phyloP scores from a whole-genome alignment of 495 filamentous ascomycete genomes.

The Aspergillus haitiensis region DNA sequence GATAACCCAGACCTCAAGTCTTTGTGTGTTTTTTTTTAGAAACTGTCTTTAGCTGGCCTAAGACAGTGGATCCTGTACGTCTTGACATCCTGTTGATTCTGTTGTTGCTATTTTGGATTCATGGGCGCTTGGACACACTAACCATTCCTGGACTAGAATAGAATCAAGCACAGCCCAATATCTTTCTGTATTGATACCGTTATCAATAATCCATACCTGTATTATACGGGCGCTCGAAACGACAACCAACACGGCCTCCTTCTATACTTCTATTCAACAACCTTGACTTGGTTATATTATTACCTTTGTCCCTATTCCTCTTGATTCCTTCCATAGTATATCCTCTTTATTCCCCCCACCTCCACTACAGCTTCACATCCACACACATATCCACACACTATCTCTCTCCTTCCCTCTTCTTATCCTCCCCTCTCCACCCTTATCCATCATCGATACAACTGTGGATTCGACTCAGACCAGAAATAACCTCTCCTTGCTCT shows the following conservation, averaged over 20 bases:
- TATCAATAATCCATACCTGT: not conserved
- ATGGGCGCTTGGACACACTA: not conserved
- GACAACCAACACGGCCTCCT: not conserved
- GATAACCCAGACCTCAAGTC: not conserved
- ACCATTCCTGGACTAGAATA: not conserved
- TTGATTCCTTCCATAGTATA: not conserved
- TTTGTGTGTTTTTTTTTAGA: not conserved
- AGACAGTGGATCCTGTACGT: not conserved
- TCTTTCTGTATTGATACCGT: conserved; percentile 3
- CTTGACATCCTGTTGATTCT: not conserved
- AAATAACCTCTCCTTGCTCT: not conserved
- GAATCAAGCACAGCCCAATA: not conserved
- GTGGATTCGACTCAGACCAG: not conserved
- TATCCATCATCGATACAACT: not conserved
- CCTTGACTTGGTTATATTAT: not conserved
- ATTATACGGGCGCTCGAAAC: not conserved
- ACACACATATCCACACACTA: not conserved
- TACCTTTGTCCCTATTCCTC: conserved; percentile 2
- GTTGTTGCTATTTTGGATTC: not conserved
- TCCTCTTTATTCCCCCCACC: not conserved
- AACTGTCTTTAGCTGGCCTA: conserved; percentile 1
- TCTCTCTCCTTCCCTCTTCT: not conserved
- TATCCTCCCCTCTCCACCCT: not conserved
- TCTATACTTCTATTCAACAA: not conserved
- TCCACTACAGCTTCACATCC: not conserved